phyloP scores from a whole-genome alignment of 1,284 basidiomycete species.

The Leccinum cinnamomeum region DNA sequence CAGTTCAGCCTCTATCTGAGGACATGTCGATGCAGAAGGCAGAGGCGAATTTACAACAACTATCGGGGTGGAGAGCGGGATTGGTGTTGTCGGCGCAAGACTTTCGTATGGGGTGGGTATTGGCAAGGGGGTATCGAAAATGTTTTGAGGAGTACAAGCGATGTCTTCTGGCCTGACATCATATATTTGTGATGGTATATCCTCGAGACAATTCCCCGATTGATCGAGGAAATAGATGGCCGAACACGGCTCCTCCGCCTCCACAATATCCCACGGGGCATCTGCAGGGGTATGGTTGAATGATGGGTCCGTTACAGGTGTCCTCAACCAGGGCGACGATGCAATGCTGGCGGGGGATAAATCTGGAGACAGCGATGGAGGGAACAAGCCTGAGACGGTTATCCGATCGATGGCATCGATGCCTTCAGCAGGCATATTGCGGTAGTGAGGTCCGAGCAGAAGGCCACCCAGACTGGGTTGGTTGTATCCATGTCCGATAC shows the following conservation, averaged over 20 bases:
- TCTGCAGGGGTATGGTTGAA: conserved; percentile 2
- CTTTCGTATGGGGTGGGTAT: background rate
- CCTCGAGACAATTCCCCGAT: conserved; percentile 23
- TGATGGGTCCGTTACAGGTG: conserved; percentile 13
- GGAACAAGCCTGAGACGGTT: conserved; percentile 3
- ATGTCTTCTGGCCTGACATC: conserved; percentile 26
- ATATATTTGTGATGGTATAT: conserved; percentile 8
- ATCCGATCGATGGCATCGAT: background rate
- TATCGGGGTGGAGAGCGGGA: background rate
- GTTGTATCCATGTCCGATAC: background rate
- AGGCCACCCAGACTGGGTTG: conserved; percentile 12
- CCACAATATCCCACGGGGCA: background rate
- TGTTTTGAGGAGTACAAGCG: conserved; percentile 15
- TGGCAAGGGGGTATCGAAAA: background rate
- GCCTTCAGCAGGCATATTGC: background rate
- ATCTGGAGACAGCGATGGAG: conserved; percentile 30
- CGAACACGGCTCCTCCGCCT: background rate
- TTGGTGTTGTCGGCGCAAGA: background rate
- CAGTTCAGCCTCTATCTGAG: background rate
- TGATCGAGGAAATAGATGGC: conserved; percentile 19
- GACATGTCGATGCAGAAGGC: background rate
- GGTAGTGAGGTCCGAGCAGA: conserved; percentile 11
- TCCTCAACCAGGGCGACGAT: conserved; percentile 28
- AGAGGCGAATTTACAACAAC: background rate
- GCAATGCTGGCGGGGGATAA: conserved; percentile 25